phyloP scores from a whole-genome alignment of 2,329 filamentous ascomycete genomes.

The Colletotrichum eleusines region DNA sequence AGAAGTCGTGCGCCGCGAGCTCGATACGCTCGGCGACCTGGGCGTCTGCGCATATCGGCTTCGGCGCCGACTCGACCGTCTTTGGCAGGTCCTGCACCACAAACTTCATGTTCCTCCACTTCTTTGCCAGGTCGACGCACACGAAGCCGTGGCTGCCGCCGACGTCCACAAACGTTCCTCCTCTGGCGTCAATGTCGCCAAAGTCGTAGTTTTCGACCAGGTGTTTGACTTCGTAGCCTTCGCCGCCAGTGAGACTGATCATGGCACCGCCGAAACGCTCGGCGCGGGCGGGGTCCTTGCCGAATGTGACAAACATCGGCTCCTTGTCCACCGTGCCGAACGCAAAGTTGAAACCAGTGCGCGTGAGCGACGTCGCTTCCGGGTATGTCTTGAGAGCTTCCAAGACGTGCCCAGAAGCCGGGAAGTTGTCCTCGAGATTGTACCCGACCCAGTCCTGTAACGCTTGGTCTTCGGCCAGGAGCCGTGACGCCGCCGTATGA shows the following conservation, averaged over 20 bases:
- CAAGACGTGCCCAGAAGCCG: conserved; percentile 61
- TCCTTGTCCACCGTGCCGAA: conserved; percentile 63
- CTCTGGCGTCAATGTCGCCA: conserved; percentile 55
- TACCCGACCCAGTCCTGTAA: conserved; percentile 68
- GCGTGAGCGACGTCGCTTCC: conserved; percentile 60
- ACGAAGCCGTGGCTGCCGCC: conserved; percentile 71
- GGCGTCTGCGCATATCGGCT: conserved; percentile 33
- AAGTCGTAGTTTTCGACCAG: conserved; percentile 68
- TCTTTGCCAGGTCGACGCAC: conserved; percentile 65
- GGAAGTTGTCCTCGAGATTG: conserved; percentile 66
- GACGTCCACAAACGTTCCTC: conserved; percentile 67
- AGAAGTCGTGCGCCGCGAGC: conserved; percentile 43
- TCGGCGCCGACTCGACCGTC: conserved; percentile 41
- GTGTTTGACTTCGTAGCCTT: conserved; percentile 67
- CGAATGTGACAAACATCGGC: conserved; percentile 66
- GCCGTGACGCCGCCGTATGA: conserved; percentile 66
- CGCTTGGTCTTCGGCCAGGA: conserved; percentile 61
- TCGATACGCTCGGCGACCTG: conserved; percentile 36
- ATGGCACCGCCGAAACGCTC: conserved; percentile 67
- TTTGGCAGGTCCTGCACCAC: conserved; percentile 50
- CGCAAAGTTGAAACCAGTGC: conserved; percentile 64
- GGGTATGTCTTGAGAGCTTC: conserved; percentile 59
- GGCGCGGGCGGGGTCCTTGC: conserved; percentile 60
- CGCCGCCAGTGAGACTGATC: conserved; percentile 65
- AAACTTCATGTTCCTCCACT: conserved; percentile 54